Percentiles rank a stretch among this genome's conserved stretches.
Conservation (phyloP, 2,329 filamentous ascomycete genomes). For the Neurospora sp. region DNA sequence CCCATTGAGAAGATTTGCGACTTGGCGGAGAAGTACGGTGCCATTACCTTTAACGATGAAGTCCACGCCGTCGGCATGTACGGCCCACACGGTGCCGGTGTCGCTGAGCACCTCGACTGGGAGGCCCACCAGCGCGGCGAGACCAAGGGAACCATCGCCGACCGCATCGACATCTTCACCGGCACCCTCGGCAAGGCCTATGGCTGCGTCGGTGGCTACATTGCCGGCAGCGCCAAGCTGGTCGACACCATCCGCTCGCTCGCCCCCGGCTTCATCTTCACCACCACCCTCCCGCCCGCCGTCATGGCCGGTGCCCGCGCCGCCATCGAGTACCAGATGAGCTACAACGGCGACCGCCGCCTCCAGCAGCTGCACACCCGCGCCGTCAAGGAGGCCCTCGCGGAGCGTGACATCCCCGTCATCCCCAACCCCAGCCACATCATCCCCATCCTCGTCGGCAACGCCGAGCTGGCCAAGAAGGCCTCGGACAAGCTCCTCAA, state of each 20-base stretch:
- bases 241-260: slow-evolving; percentile 91
- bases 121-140: slow-evolving; percentile 70
- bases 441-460: slow-evolving; percentile 84
- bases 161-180: slow-evolving; percentile 95
- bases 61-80: slow-evolving; percentile 99
- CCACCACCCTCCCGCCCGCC: slow-evolving; percentile 87
- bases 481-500: slow-evolving; percentile 87
- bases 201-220: slow-evolving; percentile 95
- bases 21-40: slow-evolving; percentile 93
- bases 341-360: slow-evolving; percentile 73
- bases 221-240: slow-evolving; percentile 77
- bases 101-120: slow-evolving; percentile 94
- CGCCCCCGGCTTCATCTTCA: slow-evolving; percentile 97
- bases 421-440: slow-evolving; percentile 98
- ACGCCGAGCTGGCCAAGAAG: slow-evolving; percentile 83
- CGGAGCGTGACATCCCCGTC: slow-evolving; percentile 77
- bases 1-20: slow-evolving; percentile 96
- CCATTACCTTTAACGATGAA: slow-evolving; percentile 95
- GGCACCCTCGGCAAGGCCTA: slow-evolving; percentile 96
- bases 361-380: slow-evolving; percentile 95
- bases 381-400: slow-evolving; percentile 79
- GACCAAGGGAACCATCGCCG: slow-evolving; percentile 78
- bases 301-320: slow-evolving; percentile 91
- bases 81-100: slow-evolving; percentile 86
- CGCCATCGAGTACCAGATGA: slow-evolving; percentile 89